These are phyloP conservation scores for Neurospora sp. DNA, from an alignment of 495 filamentous ascomycete species.

Conservation along the genomic window DNA sequence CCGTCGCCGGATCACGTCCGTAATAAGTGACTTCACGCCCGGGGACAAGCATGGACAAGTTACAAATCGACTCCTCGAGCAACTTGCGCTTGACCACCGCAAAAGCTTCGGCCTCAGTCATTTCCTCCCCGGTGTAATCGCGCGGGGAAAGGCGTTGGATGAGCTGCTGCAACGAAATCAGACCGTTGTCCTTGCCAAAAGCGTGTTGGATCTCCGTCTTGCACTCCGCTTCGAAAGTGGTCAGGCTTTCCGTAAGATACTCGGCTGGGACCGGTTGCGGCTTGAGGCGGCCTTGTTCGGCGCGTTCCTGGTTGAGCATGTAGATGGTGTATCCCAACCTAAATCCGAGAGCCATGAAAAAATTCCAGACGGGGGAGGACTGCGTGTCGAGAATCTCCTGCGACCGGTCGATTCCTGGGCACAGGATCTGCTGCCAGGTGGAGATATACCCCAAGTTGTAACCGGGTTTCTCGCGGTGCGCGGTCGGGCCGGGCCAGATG, in stretches of 20 bases:
- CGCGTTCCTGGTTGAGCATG: not conserved
- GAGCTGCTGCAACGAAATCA: conserved; percentile 1
- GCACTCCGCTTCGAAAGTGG: not conserved
- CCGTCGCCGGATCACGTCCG: not conserved
- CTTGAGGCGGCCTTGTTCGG: not conserved
- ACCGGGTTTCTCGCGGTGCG: not conserved
- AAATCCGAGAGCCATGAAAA: conserved; percentile 16
- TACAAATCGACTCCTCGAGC: conserved; percentile 16
- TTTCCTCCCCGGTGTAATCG: not conserved
- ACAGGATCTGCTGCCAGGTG: conserved; percentile 5
- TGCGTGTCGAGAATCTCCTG: not conserved
- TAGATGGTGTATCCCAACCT: conserved; percentile 17
- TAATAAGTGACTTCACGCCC: conserved; percentile 3
- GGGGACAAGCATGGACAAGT: conserved; percentile 17
- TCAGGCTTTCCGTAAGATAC: not conserved
- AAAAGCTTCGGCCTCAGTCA: conserved; percentile 1
- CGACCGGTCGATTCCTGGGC: not conserved
- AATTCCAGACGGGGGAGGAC: conserved; percentile 4
- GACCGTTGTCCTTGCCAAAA: not conserved
- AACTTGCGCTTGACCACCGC: conserved; percentile 8
- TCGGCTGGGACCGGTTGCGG: not conserved
- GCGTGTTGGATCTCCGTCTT: not conserved
- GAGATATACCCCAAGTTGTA: not conserved
- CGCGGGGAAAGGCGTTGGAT: not conserved
- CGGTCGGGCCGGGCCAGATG: not conserved